phyloP scores from a whole-genome alignment of 805 yeast genomes.

The Saccharomyces mikatae region DNA sequence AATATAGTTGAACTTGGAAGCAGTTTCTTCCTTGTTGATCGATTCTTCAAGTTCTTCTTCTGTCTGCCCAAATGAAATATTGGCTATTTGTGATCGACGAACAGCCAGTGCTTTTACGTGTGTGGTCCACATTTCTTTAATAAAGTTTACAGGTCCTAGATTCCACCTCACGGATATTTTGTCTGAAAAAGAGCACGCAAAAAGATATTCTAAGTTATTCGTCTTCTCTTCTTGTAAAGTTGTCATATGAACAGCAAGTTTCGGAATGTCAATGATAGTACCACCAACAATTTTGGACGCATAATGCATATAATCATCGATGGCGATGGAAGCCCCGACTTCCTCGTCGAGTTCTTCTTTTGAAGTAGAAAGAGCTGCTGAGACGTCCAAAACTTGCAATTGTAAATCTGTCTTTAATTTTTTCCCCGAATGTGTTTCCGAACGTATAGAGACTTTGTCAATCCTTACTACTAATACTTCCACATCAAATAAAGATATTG shows the following conservation, averaged over 20 bases:
- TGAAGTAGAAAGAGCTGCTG: conserved; percentile 58
- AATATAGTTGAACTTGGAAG: conserved; percentile 38
- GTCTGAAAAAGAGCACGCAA: conserved; percentile 73
- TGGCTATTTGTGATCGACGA: conserved; percentile 39
- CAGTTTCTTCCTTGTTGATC: conserved; percentile 35
- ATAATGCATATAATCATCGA: conserved; percentile 47
- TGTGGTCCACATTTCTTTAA: conserved; percentile 85
- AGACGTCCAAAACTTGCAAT: conserved; percentile 53
- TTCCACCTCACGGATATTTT: conserved; percentile 91
- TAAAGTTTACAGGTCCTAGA: conserved; percentile 80
- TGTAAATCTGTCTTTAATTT: conserved; percentile 46
- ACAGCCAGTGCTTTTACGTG: conserved; percentile 69
- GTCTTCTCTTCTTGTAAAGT: conserved; percentile 53
- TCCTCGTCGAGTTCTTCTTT: conserved; percentile 45
- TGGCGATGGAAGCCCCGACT: conserved; percentile 36
- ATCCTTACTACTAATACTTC: conserved; percentile 61
- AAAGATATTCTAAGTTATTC: conserved; percentile 56
- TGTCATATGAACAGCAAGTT: conserved; percentile 65
- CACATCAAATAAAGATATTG: conserved; percentile 70
- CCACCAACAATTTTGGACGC: conserved; percentile 69
- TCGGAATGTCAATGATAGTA: conserved; percentile 69
- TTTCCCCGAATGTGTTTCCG: conserved; percentile 33
- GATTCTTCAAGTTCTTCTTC: conserved; percentile 34
- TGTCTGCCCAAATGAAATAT: conserved; percentile 11
- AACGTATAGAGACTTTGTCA: conserved; percentile 47